phyloP scores from a whole-genome alignment of 352 stramenopile genomes.

The Phytophthora kernoviae region DNA sequence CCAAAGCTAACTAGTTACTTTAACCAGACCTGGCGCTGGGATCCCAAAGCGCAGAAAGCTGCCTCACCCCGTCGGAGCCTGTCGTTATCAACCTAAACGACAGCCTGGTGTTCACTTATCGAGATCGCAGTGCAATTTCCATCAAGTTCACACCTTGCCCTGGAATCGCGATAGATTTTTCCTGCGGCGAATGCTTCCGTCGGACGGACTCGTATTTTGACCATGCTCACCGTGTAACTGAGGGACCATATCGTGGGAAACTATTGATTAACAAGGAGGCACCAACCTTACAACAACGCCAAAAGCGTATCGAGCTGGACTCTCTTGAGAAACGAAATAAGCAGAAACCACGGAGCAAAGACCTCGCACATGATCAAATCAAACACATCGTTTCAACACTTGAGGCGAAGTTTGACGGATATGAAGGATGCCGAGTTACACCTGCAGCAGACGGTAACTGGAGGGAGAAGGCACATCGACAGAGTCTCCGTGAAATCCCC shows the following conservation, averaged over 20 bases:
- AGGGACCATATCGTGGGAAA: conserved; percentile 55
- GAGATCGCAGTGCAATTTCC: conserved; percentile 59
- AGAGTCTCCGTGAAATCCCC: conserved; percentile 71
- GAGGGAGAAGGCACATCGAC: conserved; percentile 49
- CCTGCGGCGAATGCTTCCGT: conserved; percentile 72
- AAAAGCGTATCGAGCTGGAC: conserved; percentile 73
- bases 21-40: conserved; percentile 64
- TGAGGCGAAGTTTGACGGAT: conserved; percentile 76
- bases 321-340: conserved; percentile 77
- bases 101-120: conserved; percentile 69
- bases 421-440: conserved; percentile 70
- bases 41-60: conserved; percentile 65
- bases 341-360: conserved; percentile 71
- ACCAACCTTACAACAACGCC: conserved; percentile 66
- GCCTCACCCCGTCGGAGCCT: conserved; percentile 58
- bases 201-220: conserved; percentile 76
- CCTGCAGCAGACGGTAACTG: conserved; percentile 67
- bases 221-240: conserved; percentile 42
- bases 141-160: conserved; percentile 66
- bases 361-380: conserved; percentile 58
- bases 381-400: conserved; percentile 67
- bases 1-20: neutral
- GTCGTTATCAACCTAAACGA: conserved; percentile 81
- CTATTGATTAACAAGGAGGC: conserved; percentile 59
- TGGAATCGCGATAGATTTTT: conserved; percentile 67